phyloP scores from a whole-genome alignment of 306 rosid species.

The Begonia masoniana region DNA sequence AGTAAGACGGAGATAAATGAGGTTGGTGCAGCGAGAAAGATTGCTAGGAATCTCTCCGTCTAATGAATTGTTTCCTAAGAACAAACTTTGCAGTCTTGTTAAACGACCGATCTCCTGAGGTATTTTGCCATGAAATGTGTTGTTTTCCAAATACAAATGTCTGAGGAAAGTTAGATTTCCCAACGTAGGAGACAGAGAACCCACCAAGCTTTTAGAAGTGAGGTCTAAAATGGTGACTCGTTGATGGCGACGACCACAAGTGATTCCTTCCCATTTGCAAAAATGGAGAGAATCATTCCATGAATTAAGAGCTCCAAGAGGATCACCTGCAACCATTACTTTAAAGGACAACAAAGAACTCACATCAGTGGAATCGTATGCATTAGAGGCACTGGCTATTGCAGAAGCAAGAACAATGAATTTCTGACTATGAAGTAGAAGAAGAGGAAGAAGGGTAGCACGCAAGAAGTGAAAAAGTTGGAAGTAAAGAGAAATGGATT shows the following conservation, averaged over 20 bases:
- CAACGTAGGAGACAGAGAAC: constrained; percentile 6
- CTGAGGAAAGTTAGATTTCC: not conserved
- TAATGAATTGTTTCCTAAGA: no score
- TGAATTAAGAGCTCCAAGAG: not conserved
- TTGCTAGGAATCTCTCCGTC: no score
- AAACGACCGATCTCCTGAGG: constrained; percentile 39
- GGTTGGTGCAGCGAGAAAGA: constrained; percentile 5
- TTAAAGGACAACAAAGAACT: constrained; percentile 5
- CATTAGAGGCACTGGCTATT: not conserved
- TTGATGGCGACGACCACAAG: constrained; percentile 1
- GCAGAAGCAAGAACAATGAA: no score
- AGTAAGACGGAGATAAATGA: constrained; percentile 24
- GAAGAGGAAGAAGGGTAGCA: no score
- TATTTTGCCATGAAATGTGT: constrained; percentile 14
- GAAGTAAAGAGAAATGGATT: no score
- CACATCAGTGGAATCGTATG: not conserved
- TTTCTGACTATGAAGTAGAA: no score
- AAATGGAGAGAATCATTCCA: constrained; percentile 12
- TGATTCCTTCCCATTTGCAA: constrained; percentile 7
- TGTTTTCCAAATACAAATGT: not conserved
- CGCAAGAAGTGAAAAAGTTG: not conserved
- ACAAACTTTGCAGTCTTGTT: not conserved
- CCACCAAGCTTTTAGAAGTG: not conserved
- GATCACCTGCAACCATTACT: not conserved
- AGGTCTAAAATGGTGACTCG: constrained; percentile 6